Evolutionary conservation across 129 eudicot genomes (phyloP).

Genomic region (sunflower (Helianthus annuus)): DNA sequence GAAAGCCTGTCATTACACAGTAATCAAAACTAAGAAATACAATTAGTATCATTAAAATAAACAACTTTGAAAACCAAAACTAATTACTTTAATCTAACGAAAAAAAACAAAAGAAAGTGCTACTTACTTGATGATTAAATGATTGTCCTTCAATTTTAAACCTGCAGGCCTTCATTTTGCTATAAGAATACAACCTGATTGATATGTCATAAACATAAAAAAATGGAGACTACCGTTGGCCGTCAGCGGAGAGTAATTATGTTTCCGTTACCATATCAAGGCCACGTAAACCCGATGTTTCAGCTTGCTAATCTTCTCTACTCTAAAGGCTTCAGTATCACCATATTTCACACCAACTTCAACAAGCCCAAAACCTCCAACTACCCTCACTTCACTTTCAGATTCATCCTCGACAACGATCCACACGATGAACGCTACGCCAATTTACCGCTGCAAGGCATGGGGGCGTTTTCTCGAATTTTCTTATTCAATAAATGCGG

Average conservation of each 20-base stretch:
- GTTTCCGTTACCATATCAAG: slow-evolving; percentile 63
- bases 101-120: not conserved
- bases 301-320: slow-evolving; percentile 62
- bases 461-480: slow-evolving; percentile 15
- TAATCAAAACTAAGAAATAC: too few relatives aligned
- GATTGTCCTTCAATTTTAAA: not conserved
- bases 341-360: slow-evolving; percentile 54
- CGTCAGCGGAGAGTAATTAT: slow-evolving; percentile 28
- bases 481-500: slow-evolving; percentile 29
- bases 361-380: slow-evolving; percentile 49
- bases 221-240: slow-evolving; percentile 5
- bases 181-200: not conserved
- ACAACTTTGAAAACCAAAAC: too few relatives aligned
- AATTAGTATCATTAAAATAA: too few relatives aligned
- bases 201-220: not conserved
- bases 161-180: slow-evolving; percentile 15
- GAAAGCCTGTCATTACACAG: too few relatives aligned
- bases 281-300: slow-evolving; percentile 65
- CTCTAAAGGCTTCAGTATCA: slow-evolving; percentile 57
- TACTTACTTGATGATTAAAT: not conserved
- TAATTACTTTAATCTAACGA: not conserved
- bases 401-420: slow-evolving; percentile 31
- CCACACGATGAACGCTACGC: slow-evolving; percentile 19
- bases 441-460: slow-evolving; percentile 13
- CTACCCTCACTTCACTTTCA: slow-evolving; percentile 52